phyloP scores from a whole-genome alignment of 768 basidiomycete species.

The Termitomyces eurrhizus region DNA sequence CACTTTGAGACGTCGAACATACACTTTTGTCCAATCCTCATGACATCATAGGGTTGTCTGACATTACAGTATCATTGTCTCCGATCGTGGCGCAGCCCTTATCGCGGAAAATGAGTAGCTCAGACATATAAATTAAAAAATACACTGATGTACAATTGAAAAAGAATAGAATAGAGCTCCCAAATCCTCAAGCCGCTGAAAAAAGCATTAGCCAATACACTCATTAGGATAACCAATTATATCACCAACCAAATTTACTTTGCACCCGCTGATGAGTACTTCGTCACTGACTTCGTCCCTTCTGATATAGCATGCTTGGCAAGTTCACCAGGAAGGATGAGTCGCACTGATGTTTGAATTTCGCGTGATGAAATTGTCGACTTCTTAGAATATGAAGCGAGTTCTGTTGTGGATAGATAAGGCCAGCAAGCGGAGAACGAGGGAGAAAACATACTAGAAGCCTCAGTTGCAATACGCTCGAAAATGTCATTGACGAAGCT shows the following conservation, averaged over 20 bases:
- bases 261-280: slow-evolving; percentile 72
- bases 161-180: slow-evolving; percentile 17
- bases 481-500: slow-evolving; percentile 96
- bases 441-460: slow-evolving; percentile 60
- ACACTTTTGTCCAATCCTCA: neutral
- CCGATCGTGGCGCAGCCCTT: neutral
- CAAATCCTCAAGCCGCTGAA: neutral
- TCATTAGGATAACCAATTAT: neutral
- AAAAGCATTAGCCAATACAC: neutral
- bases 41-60: slow-evolving; percentile 3
- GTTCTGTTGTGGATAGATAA: slow-evolving; percentile 48
- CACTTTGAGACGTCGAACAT: neutral
- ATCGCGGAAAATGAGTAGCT: neutral
- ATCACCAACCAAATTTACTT: slow-evolving; percentile 41
- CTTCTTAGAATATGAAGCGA: slow-evolving; percentile 97
- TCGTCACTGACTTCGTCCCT: slow-evolving; percentile 92
- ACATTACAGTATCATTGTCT: neutral
- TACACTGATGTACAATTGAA: slow-evolving; percentile 31
- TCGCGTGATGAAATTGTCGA: slow-evolving; percentile 98
- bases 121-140: slow-evolving; percentile 26
- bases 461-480: slow-evolving; percentile 89
- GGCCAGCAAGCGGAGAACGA: slow-evolving; percentile 3
- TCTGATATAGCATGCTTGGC: slow-evolving; percentile 94
- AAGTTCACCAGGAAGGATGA: slow-evolving; percentile 95
- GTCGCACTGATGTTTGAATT: slow-evolving; percentile 95